Evolutionary conservation across 2,329 filamentous ascomycete species (phyloP), one percentile per base, ranked within the genome.

Genomic region (Thielaviopsis punctulata): DNA sequence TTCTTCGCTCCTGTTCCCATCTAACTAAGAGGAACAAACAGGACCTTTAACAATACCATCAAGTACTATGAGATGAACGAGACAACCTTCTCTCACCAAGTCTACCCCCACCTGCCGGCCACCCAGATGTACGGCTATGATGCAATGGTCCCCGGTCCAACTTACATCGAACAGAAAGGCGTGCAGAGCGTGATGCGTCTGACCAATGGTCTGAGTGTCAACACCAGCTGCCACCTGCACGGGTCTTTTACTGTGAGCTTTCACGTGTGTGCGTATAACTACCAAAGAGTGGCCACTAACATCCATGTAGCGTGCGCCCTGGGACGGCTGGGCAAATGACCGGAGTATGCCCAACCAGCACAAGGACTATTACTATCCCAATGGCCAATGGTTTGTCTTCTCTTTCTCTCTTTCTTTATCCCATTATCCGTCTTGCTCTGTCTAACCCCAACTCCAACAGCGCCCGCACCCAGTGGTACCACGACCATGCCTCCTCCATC

Each of bases 311-410:
- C 63, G 66, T 9, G 64, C 68, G 9, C 67, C 67, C 1, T 59
- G 56, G 30, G 58, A 74, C 55, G 73, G 73, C 0, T 77, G 73
- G 73, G 74, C 74, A 1, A 68, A 69, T 45, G 76, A 79, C 55
- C 63, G 67, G n/a, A 71, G 72, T 1, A 47, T 62, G 1, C 68
- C 69, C 0, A 73, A 73, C 1, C 63, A 79, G 58, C 77, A 71
- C 62, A 79, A 80, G 60, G 77, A 79, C 56, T 79, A 80, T 60
- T 80, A 78, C 60, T 80, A 77, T 57, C 75, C 76, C 9, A 80
- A 79, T 59, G 63, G 61, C 13, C 70, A 78, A 59, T 55, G 56
- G 53, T 55, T 43, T 46, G 53, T 52, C 9, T 18, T 10, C 44
- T 27, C 18, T 9, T 8, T 18, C 12, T 25, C 19, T 10, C 39